Evolutionary conservation across 345 rosid genomes (phyloP), one percentile per base, ranked within the genome.

Genomic region (Physaria fendleri): DNA sequence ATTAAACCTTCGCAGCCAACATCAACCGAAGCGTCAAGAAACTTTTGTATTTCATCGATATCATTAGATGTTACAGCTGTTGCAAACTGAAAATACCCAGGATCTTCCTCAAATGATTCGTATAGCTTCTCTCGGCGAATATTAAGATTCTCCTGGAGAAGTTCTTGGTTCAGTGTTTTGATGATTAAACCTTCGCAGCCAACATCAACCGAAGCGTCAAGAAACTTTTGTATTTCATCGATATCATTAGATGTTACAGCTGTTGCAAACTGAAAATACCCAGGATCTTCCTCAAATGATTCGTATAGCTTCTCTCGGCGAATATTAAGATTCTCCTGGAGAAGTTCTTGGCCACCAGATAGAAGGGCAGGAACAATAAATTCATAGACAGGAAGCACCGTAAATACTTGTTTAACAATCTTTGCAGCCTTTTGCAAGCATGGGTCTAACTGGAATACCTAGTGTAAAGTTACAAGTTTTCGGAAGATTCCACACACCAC

Each of bases 391-490:
- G 99, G 99, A 75, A 93, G 86, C 46, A 87, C 76, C 15, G 95
- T 84, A 69, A 80, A 88, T 16, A 77, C 95, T 78, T 85, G 85
- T 74, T 87, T 93, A 38, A 85, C 88, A 68, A 87, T 89, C 77
- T 77, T 89, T 7, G 83, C 83, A 59, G 97, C 99, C 99, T 93
- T n/a, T 93, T 48, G 99, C 94, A 61, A 93, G 83, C 99, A 93
- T 93, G 34, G 99, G 94, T 66, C 95, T 90, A 70, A 93, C 68
- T n/a, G 97, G 97, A 50, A 93, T 77, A 66, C 99, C 97, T 7
- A 71, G 77, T 6, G 85, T 79, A 64, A 93, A 85, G 78, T 59
- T 71, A 66, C 94, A 85, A 11, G 75, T 73, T 71, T 76, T 74
- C 18, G 85, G 60, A 70, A 93, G 97, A 78, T 85, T 74, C 96